Evolutionary conservation across 1,139 yeast species (phyloP).

Genomic region (Geotrichum histeridarum): DNA sequence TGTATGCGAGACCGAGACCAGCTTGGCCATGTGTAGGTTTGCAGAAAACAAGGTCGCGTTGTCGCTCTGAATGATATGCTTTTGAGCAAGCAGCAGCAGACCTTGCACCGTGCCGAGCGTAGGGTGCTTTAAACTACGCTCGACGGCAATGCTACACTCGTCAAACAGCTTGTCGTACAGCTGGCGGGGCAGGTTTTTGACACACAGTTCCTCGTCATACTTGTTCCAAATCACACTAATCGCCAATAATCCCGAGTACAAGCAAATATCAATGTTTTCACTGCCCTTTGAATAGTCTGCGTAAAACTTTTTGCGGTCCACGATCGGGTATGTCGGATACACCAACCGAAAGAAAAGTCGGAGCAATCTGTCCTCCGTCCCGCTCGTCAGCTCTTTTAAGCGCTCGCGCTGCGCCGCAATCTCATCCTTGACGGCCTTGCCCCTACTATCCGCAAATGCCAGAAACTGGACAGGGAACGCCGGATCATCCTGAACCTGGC

Average conservation of each 20-base stretch:
- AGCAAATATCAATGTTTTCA: constrained; percentile 33
- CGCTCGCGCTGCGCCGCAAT: constrained; percentile 26
- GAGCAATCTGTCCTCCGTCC: constrained; percentile 33
- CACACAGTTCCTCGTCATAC: constrained; percentile 36
- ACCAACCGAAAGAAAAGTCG: constrained; percentile 37
- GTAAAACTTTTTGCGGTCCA: constrained; percentile 35
- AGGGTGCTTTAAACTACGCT: constrained; percentile 37
- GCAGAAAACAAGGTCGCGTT: constrained; percentile 34
- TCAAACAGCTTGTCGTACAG: constrained; percentile 32
- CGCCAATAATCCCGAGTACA: constrained; percentile 37
- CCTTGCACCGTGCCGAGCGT: constrained; percentile 45
- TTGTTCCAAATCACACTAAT: constrained; percentile 40
- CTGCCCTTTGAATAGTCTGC: constrained; percentile 32
- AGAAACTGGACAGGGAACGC: constrained; percentile 32
- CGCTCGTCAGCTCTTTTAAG: constrained; percentile 26
- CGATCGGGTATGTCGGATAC: constrained; percentile 39
- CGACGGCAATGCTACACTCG: constrained; percentile 33
- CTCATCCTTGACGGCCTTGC: constrained; percentile 22
- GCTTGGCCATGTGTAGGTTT: constrained; percentile 33
- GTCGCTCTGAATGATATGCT: constrained; percentile 34
- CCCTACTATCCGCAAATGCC: constrained; percentile 27
- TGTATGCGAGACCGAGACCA: constrained; percentile 34
- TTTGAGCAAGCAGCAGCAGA: constrained; percentile 37
- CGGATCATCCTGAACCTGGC: constrained; percentile 29
- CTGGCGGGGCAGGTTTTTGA: constrained; percentile 33